Evolutionary conservation across 768 basidiomycete genomes (phyloP).

Genomic region (Rhodotorula sphaerocarpa): DNA sequence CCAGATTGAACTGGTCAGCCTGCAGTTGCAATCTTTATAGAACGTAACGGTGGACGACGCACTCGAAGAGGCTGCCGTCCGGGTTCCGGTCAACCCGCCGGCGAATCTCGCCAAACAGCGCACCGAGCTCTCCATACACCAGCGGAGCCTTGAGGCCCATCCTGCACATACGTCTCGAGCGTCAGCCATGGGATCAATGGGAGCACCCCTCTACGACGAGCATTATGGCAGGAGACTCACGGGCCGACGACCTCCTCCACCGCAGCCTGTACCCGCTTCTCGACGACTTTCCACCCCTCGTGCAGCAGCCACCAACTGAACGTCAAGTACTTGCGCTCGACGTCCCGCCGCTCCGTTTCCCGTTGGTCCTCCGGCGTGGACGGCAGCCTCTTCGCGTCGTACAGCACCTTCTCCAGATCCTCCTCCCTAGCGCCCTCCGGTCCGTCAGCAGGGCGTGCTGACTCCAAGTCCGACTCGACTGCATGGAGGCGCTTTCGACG

Average conservation of each 20-base stretch:
- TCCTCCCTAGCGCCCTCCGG: slow-evolving; percentile 6
- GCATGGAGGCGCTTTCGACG: not conserved
- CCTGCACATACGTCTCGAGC: slow-evolving; percentile 45
- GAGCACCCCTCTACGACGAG: not conserved
- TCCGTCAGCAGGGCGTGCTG: not conserved
- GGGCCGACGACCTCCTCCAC: slow-evolving; percentile 77
- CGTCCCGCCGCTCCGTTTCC: slow-evolving; percentile 53
- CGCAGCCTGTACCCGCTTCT: slow-evolving; percentile 59
- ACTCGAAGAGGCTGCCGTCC: slow-evolving; percentile 53
- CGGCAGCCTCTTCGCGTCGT: slow-evolving; percentile 41
- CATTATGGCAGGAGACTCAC: slow-evolving; percentile 48
- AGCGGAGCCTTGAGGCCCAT: slow-evolving; percentile 75
- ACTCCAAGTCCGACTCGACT: not conserved
- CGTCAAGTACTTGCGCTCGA: slow-evolving; percentile 70
- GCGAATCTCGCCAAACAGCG: slow-evolving; percentile 64
- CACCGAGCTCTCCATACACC: slow-evolving; percentile 59
- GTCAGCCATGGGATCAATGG: not conserved
- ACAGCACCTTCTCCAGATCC: slow-evolving; percentile 26
- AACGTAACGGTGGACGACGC: slow-evolving; percentile 17
- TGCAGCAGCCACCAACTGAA: slow-evolving; percentile 89
- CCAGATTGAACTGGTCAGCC: not conserved
- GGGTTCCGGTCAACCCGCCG: slow-evolving; percentile 58
- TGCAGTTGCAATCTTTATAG: too few species aligned
- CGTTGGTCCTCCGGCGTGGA: slow-evolving; percentile 30
- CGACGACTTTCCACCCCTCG: slow-evolving; percentile 81